These are phyloP conservation scores for Phytophthora lateralis DNA, from an alignment of 352 stramenopile genomes.

Conservation along the genomic window DNA sequence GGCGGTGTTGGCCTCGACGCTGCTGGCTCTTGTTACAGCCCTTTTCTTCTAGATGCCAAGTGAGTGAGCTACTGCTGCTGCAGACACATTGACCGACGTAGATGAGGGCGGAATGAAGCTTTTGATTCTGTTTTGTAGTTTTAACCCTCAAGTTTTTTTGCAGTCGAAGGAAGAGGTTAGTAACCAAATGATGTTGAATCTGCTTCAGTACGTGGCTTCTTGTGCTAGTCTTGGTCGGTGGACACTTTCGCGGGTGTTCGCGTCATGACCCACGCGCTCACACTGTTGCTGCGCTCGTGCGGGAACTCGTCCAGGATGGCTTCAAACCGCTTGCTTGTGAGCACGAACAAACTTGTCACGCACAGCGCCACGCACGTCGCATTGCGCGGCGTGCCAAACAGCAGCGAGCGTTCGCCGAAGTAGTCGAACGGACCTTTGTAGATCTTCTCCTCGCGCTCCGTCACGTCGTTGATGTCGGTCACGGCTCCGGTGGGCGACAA, in stretches of 20 bases:
- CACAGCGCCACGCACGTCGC: conserved; percentile 71
- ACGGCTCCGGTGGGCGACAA: conserved; percentile 27
- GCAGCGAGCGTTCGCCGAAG: conserved; percentile 75
- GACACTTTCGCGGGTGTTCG: conserved; percentile 15
- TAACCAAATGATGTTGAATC: conserved; percentile 6
- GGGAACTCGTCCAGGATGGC: conserved; percentile 73
- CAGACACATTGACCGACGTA: conserved; percentile 1
- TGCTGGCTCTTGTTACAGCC: conserved; percentile 35
- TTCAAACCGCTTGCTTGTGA: conserved; percentile 68
- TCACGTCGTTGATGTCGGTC: conserved; percentile 38
- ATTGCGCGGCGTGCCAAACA: conserved; percentile 72
- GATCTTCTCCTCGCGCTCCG: conserved; percentile 60
- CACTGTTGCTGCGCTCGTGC: conserved; percentile 55
- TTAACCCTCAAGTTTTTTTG: conserved; percentile 15
- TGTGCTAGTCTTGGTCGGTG: not conserved
- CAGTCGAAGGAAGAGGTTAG: not conserved
- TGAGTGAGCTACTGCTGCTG: conserved; percentile 11
- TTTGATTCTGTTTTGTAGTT: conserved; percentile 33
- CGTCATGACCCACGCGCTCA: conserved; percentile 72
- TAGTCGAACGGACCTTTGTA: conserved; percentile 80
- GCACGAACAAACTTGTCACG: conserved; percentile 74
- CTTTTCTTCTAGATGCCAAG: conserved; percentile 36
- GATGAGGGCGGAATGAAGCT: conserved; percentile 20
- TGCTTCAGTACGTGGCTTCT: not conserved
- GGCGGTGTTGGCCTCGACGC: conserved; percentile 30